Conservation (phyloP, 1,139 yeast genomes). For the Candida sp. region DNA sequence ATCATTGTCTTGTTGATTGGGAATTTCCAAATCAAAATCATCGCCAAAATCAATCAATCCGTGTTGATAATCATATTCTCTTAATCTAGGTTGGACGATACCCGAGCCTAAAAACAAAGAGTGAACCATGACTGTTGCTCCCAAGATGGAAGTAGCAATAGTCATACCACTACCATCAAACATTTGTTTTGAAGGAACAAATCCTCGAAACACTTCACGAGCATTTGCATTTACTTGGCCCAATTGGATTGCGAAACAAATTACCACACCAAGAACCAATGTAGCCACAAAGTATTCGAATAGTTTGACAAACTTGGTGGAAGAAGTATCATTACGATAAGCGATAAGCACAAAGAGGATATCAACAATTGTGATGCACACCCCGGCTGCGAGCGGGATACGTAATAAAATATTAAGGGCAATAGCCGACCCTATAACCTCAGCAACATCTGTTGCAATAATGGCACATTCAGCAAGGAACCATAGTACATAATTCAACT, state of each 20-base stretch:
- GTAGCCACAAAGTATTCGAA: constrained; percentile 68
- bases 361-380: constrained; percentile 66
- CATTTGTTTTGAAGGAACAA: constrained; percentile 62
- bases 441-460: constrained; percentile 83
- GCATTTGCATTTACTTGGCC: constrained; percentile 49
- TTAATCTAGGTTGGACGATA: constrained; percentile 70
- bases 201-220: constrained; percentile 63
- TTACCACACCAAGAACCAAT: constrained; percentile 64
- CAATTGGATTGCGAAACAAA: constrained; percentile 70
- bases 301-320: constrained; percentile 57
- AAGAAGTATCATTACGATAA: constrained; percentile 64
- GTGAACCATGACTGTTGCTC: constrained; percentile 86
- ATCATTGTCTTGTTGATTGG: no score
- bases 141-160: constrained; percentile 73
- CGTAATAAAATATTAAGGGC: constrained; percentile 68
- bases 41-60: constrained; percentile 37
- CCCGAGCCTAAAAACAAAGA: constrained; percentile 74
- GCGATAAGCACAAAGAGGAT: constrained; percentile 74
- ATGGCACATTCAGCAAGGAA: constrained; percentile 76
- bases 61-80: constrained; percentile 56
- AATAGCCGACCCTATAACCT: constrained; percentile 85
- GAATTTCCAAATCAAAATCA: constrained; percentile 3
- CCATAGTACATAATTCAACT: constrained; percentile 58
- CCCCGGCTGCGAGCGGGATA: constrained; percentile 79
- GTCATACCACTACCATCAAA: constrained; percentile 64